Evolutionary conservation across 2,329 filamentous ascomycete species (phyloP).

Genomic region (Aspergillus tanneri): DNA sequence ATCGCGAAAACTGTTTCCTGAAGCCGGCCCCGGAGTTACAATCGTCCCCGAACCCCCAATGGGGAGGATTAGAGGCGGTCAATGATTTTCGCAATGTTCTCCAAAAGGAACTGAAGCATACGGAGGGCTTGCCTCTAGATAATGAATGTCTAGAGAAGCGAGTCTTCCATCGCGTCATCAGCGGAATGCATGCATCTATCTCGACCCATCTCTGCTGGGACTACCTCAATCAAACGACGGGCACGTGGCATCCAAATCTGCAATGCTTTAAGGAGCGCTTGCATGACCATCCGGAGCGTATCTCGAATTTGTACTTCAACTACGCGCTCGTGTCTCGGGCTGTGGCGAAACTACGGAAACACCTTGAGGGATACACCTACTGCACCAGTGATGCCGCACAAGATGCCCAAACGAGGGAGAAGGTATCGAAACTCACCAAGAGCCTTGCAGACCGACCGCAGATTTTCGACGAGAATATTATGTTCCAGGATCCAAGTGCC

Average conservation of each 20-base stretch:
- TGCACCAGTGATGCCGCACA: slow-evolving; percentile 82
- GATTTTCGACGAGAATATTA: slow-evolving; percentile 91
- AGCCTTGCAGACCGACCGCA: slow-evolving; percentile 65
- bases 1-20: slow-evolving; percentile 93
- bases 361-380: slow-evolving; percentile 82
- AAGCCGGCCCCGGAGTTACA: slow-evolving; percentile 40
- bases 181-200: slow-evolving; percentile 97
- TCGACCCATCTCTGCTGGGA: slow-evolving; percentile 95
- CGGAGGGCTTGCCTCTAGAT: slow-evolving; percentile 68
- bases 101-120: slow-evolving; percentile 44
- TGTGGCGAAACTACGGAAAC: slow-evolving; percentile 81
- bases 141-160: slow-evolving; percentile 97
- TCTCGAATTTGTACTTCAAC: slow-evolving; percentile 99
- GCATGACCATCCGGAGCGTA: slow-evolving; percentile 79
- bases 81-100: slow-evolving; percentile 62
- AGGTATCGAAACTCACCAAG: slow-evolving; percentile 73
- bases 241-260: slow-evolving; percentile 87
- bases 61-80: slow-evolving; percentile 55
- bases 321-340: slow-evolving; percentile 93
- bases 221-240: slow-evolving; percentile 91
- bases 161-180: slow-evolving; percentile 94
- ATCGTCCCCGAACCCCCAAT: slow-evolving; percentile 31
- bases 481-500: slow-evolving; percentile 72
- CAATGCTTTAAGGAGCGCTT: slow-evolving; percentile 86
- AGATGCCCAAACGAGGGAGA: slow-evolving; percentile 74